phyloP scores from a whole-genome alignment of 768 basidiomycete genomes.

The Mycena metata region DNA sequence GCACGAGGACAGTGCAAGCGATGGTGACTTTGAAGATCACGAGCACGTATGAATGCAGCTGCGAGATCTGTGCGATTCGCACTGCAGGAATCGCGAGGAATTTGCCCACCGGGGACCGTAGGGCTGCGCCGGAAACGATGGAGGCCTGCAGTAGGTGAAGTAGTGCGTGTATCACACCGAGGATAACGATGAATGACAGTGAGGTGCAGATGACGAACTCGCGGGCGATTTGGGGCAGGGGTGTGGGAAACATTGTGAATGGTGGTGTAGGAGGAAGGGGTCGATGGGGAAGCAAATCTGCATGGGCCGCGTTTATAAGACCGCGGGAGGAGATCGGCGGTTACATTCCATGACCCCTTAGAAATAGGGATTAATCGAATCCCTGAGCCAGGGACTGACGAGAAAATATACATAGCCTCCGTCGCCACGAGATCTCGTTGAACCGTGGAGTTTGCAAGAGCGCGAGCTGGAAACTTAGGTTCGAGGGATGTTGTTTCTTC shows the following conservation, averaged over 20 bases:
- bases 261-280: too few relatives aligned
- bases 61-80: slow-evolving; percentile 11
- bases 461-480: too few relatives aligned
- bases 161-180: slow-evolving; percentile 15
- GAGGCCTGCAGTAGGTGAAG: slow-evolving; percentile 12
- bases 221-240: neutral
- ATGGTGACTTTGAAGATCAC: slow-evolving; percentile 29
- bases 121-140: neutral
- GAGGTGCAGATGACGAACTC: slow-evolving; percentile 29
- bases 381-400: too few relatives aligned
- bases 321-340: too few relatives aligned
- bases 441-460: too few relatives aligned
- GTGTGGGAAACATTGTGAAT: neutral
- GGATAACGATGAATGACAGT: slow-evolving; percentile 28
- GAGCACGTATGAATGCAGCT: slow-evolving; percentile 9
- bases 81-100: neutral
- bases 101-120: neutral
- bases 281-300: too few relatives aligned
- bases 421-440: too few relatives aligned
- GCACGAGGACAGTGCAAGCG: slow-evolving; percentile 25
- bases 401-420: too few relatives aligned
- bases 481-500: too few relatives aligned
- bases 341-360: too few relatives aligned
- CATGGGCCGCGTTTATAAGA: too few relatives aligned
- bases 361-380: too few relatives aligned